Conservation (phyloP, 75 land plant genomes). For the Sequoiadendron giganteum region DNA sequence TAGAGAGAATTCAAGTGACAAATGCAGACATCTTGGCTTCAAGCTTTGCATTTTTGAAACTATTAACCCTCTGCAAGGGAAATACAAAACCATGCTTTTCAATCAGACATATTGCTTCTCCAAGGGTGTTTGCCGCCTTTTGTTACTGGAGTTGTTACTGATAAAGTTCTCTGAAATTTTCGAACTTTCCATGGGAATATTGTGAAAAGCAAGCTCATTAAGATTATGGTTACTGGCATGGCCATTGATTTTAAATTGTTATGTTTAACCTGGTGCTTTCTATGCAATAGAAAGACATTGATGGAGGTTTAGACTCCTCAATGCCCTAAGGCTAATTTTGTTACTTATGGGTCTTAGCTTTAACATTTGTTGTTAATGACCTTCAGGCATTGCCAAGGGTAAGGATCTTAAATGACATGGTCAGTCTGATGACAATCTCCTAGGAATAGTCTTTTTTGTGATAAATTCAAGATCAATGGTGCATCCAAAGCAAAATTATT, state of each 20-base stretch:
- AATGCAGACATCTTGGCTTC: neutral
- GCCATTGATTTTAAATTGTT: too few species aligned
- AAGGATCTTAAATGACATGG: neutral
- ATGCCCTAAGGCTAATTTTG: neutral
- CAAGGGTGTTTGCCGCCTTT: neutral
- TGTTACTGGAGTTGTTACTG: neutral
- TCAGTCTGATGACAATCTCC: neutral
- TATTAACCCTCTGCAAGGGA: neutral
- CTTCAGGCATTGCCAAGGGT: neutral
- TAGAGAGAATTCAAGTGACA: neutral
- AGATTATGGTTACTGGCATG: neutral
- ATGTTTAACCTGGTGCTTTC: neutral
- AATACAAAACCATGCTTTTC: neutral
- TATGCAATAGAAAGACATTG: neutral
- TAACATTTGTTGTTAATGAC: neutral
- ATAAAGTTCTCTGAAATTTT: neutral
- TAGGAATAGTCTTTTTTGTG: neutral
- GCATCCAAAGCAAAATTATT: neutral
- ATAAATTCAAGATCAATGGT: neutral
- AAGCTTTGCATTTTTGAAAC: neutral
- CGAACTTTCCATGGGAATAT: neutral
- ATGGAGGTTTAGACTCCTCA: neutral
- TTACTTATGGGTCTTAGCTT: neutral
- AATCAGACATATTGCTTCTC: neutral
- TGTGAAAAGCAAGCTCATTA: neutral